Evolutionary conservation across 179 eudicot genomes (phyloP).

Genomic region (Corrigiola litoralis): DNA sequence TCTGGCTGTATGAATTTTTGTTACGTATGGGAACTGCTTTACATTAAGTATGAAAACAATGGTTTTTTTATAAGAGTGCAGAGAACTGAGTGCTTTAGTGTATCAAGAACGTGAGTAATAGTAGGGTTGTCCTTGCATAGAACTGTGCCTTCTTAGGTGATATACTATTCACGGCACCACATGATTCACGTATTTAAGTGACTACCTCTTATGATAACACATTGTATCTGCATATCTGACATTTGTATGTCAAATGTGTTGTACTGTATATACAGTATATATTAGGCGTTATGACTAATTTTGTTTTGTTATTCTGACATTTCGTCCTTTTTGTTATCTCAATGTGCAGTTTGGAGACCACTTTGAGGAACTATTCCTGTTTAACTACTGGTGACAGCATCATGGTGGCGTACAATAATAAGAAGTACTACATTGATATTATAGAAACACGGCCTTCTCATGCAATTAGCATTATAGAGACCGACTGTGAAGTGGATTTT

Average conservation of each 20-base stretch:
- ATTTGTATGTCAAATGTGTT: no score
- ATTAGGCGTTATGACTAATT: no score
- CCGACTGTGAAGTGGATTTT: slow-evolving; percentile 96
- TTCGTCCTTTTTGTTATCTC: slow-evolving; percentile 1
- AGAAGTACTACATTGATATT: slow-evolving; percentile 88
- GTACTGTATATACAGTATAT: no score
- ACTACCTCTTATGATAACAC: background rate
- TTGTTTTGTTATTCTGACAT: background rate
- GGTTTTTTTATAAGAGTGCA: no score
- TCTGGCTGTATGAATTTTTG: no score
- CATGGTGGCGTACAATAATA: slow-evolving; percentile 89
- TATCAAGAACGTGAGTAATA: no score
- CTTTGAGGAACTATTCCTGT: slow-evolving; percentile 94
- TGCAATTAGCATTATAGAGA: slow-evolving; percentile 87
- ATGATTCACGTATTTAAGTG: background rate
- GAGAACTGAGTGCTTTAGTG: no score
- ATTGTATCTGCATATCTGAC: background rate
- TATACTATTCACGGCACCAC: background rate
- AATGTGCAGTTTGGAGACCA: slow-evolving; percentile 84
- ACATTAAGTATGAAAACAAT: background rate
- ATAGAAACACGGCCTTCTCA: slow-evolving; percentile 79
- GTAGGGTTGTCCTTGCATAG: background rate
- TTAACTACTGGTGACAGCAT: slow-evolving; percentile 91
- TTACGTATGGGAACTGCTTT: no score
- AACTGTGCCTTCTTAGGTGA: background rate